These are phyloP conservation scores for Pseudomicrostroma phylloplanum DNA, from an alignment of 1,284 basidiomycete species.

Conservation along the genomic window DNA sequence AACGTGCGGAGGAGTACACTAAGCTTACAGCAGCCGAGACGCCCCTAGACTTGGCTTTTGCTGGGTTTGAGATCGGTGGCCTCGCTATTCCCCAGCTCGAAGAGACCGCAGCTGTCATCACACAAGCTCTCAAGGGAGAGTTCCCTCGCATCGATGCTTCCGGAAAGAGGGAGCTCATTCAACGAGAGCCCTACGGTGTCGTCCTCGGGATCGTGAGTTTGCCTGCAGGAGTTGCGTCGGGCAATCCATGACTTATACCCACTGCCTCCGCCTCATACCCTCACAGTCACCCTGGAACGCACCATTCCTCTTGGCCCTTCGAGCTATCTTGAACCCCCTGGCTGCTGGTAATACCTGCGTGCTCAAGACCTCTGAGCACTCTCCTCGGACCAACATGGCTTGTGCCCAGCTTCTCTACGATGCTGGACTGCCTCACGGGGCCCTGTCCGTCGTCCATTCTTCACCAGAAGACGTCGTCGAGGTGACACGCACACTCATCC, in stretches of 20 bases:
- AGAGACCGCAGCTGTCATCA: slow-evolving; percentile 21
- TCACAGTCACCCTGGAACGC: slow-evolving; percentile 40
- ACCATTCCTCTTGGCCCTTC: slow-evolving; percentile 45
- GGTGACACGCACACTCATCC: slow-evolving; percentile 59
- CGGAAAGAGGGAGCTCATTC: slow-evolving; percentile 25
- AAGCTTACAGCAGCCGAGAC: slow-evolving; percentile 25
- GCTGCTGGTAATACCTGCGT: slow-evolving; percentile 64
- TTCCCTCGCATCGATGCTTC: slow-evolving; percentile 19
- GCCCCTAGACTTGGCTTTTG: slow-evolving; percentile 23
- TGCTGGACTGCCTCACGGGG: slow-evolving; percentile 62
- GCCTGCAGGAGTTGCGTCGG: not conserved
- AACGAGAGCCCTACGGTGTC: slow-evolving; percentile 28
- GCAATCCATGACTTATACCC: not conserved
- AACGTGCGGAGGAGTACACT: slow-evolving; percentile 24
- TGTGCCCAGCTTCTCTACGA: slow-evolving; percentile 55
- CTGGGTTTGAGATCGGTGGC: slow-evolving; percentile 27
- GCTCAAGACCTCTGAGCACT: slow-evolving; percentile 60
- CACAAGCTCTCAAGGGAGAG: slow-evolving; percentile 23
- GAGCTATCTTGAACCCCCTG: slow-evolving; percentile 58
- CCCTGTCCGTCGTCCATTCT: slow-evolving; percentile 60
- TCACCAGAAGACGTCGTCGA: slow-evolving; percentile 55
- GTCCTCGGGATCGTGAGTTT: slow-evolving; percentile 21
- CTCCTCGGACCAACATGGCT: slow-evolving; percentile 57
- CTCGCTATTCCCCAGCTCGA: slow-evolving; percentile 18
- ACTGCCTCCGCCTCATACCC: not conserved